Evolutionary conservation across 352 stramenopile genomes (phyloP), one percentile per base, ranked within the genome.

Genomic region (Globisporangium nodosum): DNA sequence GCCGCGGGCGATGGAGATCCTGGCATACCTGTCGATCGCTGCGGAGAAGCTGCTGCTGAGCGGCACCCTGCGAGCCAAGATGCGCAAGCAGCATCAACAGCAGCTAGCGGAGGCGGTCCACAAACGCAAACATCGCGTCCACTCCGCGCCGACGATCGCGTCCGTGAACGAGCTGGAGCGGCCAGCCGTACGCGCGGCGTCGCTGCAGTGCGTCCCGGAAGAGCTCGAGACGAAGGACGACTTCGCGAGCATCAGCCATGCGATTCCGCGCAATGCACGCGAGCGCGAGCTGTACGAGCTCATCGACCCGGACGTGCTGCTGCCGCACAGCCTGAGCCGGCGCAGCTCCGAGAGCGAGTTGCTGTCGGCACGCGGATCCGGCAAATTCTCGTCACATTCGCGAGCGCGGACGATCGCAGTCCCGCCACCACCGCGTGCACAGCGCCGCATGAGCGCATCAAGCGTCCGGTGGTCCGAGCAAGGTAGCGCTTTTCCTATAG

Each of bases 21-120:
- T 93, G 6, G 70, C 76, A 6, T 88, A 91, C 58, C 68, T 85
- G 6, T 80, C 81, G 39, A 73, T 68, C 7, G 70, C 78, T 0
- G 73, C 66, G 1, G 73, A 90, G 52, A 73, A 77, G 27, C 67
- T 93, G 8, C 61, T 92, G 2, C 52, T 59, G 5, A 52, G 18
- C 13, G 48, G 27, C 12, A 56, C 45, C 6, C 18, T 37, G 39
- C 9, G 37, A 31, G 4, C 20, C 31, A 46, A 21, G 4, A 46
- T 54, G 8, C 27, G 16, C 20, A 46, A 42, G 35, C 37, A 31
- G 35, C 37, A 43, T 30, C 49, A 52, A 11, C 43, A 60, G 13
- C 42, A 53, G 45, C 35, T 5, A 13, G 21, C 27, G 13, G 51
- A 58, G 5, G 15, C 15, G 11, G 12, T 46, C 2, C 37, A 48